phyloP scores from a whole-genome alignment of 2,329 filamentous ascomycete genomes.

The Stachybotrys chlorohalonatus region DNA sequence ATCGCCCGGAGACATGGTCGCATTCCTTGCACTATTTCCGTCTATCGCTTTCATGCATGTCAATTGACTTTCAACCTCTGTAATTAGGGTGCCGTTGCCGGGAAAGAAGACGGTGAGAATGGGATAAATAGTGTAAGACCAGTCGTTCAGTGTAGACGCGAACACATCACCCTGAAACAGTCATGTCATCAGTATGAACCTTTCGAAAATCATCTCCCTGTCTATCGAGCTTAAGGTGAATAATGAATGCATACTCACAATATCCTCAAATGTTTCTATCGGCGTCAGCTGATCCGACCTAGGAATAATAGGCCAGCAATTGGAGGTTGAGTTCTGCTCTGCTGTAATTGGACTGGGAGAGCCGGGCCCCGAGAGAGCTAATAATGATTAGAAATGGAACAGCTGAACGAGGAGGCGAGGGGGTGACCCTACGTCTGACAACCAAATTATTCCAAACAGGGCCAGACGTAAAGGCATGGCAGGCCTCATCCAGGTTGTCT shows the following conservation, averaged over 20 bases:
- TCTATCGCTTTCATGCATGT: constrained; percentile 4
- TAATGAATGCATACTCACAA: background rate
- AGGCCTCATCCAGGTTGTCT: constrained; percentile 4
- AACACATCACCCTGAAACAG: background rate
- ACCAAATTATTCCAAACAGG: constrained; percentile 3
- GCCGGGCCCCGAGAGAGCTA: background rate
- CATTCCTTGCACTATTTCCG: background rate
- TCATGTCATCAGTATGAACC: background rate
- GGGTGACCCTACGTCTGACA: background rate
- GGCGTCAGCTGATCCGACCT: constrained; percentile 3
- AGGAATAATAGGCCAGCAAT: constrained; percentile 7
- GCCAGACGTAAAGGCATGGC: background rate
- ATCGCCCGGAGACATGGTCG: background rate
- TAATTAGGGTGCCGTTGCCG: constrained; percentile 1
- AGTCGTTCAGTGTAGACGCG: background rate
- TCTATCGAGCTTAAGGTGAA: background rate
- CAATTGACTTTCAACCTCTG: constrained; percentile 3
- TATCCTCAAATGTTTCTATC: constrained; percentile 1
- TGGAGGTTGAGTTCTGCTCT: constrained; percentile 5
- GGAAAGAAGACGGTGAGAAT: constrained; percentile 7
- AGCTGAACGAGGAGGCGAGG: background rate
- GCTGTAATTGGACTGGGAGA: constrained; percentile 1
- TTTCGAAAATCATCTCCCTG: no score
- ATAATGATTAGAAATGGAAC: background rate
- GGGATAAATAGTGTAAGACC: background rate